These are phyloP conservation scores for Ceratobasidium theobromae DNA, from an alignment of 1,284 basidiomycete genomes.

Conservation along the genomic window DNA sequence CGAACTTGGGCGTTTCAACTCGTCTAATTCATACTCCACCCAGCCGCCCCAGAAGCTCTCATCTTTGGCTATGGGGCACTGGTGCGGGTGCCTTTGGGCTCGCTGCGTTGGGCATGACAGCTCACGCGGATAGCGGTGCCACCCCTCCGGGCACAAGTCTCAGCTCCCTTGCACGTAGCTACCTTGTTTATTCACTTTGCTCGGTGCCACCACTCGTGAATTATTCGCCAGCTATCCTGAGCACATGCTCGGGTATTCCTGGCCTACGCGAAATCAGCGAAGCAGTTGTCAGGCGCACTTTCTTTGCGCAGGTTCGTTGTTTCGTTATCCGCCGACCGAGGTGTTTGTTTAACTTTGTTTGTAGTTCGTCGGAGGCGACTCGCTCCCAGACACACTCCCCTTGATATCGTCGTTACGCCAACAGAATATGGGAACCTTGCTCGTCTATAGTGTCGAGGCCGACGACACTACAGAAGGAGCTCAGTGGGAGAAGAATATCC, in stretches of 20 bases:
- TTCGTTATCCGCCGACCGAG: not conserved
- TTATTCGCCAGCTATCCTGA: slow-evolving; percentile 69
- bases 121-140: slow-evolving; percentile 7
- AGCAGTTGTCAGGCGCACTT: slow-evolving; percentile 73
- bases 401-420: slow-evolving; percentile 62
- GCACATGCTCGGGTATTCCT: slow-evolving; percentile 62
- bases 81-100: not conserved
- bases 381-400: slow-evolving; percentile 66
- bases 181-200: slow-evolving; percentile 79
- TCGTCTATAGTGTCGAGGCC: slow-evolving; percentile 86
- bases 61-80: not conserved
- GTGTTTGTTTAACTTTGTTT: slow-evolving; percentile 15
- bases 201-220: slow-evolving; percentile 79
- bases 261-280: slow-evolving; percentile 67
- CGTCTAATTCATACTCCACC: slow-evolving; percentile 2
- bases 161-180: slow-evolving; percentile 60
- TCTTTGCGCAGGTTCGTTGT: slow-evolving; percentile 72
- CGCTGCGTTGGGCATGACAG: not conserved
- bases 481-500: slow-evolving; percentile 51
- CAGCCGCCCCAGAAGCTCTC: not conserved
- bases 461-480: slow-evolving; percentile 58
- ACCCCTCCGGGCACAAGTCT: slow-evolving; percentile 29
- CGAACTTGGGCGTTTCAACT: not conserved
- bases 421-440: slow-evolving; percentile 73
- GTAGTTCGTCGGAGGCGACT: slow-evolving; percentile 84